phyloP scores from a whole-genome alignment of 2,329 filamentous ascomycete species.

The Ilyonectria mors-panacis region DNA sequence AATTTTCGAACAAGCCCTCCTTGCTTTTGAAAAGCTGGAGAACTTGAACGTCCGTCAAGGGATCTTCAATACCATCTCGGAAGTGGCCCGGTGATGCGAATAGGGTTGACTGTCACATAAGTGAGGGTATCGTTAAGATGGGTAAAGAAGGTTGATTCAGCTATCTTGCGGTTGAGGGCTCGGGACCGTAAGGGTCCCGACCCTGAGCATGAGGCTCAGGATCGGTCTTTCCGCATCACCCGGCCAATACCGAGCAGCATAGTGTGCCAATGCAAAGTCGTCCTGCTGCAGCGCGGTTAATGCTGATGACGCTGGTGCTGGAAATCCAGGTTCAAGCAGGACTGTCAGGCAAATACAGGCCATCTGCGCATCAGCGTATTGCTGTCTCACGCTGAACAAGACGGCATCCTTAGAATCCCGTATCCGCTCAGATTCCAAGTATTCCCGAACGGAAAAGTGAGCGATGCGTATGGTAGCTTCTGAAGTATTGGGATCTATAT shows the following conservation, averaged over 20 bases:
- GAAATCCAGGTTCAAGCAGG: slow-evolving; percentile 7
- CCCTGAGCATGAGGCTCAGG: no score
- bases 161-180: no score
- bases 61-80: not conserved
- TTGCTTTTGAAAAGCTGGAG: slow-evolving; percentile 7
- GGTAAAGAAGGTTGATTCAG: no score
- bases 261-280: not conserved
- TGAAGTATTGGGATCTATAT: not conserved
- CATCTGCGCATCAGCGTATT: not conserved
- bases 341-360: slow-evolving; percentile 8
- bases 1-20: not conserved
- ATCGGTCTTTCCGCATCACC: no score
- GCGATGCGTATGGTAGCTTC: slow-evolving; percentile 12
- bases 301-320: no score
- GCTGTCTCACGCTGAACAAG: not conserved
- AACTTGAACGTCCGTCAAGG: not conserved
- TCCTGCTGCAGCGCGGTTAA: not conserved
- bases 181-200: no score
- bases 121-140: no score
- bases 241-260: slow-evolving; percentile 8
- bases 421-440: slow-evolving; percentile 26
- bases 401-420: not conserved
- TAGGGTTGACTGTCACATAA: no score
- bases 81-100: no score
- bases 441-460: slow-evolving; percentile 31